Base-by-base conservation (phyloP, 2,329 filamentous ascomycete genomes). In the Akanthomyces dipterigenus region DNA sequence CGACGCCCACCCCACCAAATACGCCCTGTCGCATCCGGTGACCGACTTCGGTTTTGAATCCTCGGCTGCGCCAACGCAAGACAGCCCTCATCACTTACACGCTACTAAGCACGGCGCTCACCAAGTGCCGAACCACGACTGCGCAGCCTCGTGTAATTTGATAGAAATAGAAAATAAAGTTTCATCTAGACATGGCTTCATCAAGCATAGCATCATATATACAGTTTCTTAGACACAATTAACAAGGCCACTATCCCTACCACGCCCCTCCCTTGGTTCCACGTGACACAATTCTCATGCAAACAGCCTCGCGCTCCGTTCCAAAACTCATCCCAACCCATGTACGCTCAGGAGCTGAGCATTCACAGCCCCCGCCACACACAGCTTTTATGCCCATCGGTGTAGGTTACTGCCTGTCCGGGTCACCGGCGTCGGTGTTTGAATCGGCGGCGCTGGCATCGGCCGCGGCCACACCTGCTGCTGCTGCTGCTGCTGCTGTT, bases 381-480 rank as follows among this genome's bases (percentile, higher is more conserved):
- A 9, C 22, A 26, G 8, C n/a, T 11, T 20, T 3, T 53, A 60
- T 8, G 57, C 60, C 9, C 40, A 62, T n/a, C 60, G 53, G 20
- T 56, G 53, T 11, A 62, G 53, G n/a, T 62, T 62, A 20, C 60
- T 57, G 45, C 49, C 51, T 28, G 48, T 55, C 36, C 45, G 46
- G n/a, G 22, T 38, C 8, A 57, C 38, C 20, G 53, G 53, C 43
- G 36, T 24, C 42, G 53, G 43, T 50, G 51, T 11, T 34, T 48
- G 43, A 3, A 57, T 51, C 45, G 28, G 42, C 50, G 18, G 31
- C 34, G 26, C 43, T 28, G 43, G 38, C 36, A 28, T 24, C 16
- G 28, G 34, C 2, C 12, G 16, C 34, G 40, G 51, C 58, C 42
- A 46, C 14, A 31, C 24, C 28, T 62, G 60, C 36, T 28, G 40